Percentiles rank a stretch among this genome's conserved stretches.
Evolutionary conservation across 2,329 filamentous ascomycete genomes (phyloP).

Genomic region (Ophiostoma tasmaniense): DNA sequence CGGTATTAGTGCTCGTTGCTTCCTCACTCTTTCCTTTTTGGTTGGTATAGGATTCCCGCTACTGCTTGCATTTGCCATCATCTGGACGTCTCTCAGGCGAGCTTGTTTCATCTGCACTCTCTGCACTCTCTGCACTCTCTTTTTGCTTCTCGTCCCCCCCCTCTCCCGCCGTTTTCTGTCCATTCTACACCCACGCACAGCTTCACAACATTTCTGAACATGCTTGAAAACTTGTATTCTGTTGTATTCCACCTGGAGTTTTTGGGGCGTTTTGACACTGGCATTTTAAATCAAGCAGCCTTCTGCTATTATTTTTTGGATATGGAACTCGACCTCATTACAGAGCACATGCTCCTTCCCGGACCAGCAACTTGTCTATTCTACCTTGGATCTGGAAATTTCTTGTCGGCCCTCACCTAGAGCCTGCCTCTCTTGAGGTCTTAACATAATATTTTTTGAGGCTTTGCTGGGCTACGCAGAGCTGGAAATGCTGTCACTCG

Average conservation of each 20-base stretch:
- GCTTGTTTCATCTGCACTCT: not conserved
- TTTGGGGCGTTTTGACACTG: slow-evolving; percentile 4
- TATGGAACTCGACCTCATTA: not conserved
- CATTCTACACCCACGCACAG: not conserved
- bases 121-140: not conserved
- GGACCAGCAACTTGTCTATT: not conserved
- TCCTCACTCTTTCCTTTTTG: not conserved
- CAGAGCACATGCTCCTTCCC: not conserved
- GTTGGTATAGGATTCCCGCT: slow-evolving; percentile 3
- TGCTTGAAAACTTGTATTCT: not conserved
- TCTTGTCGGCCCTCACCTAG: not conserved
- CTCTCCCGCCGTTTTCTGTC: not conserved
- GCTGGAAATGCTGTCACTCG: not conserved
- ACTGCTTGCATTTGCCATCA: not conserved
- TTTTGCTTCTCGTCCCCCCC: not conserved
- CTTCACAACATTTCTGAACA: not conserved
- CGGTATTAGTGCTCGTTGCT: not conserved
- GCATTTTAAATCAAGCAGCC: not conserved
- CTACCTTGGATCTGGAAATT: not conserved
- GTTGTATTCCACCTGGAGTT: not conserved
- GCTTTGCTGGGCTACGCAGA: not conserved
- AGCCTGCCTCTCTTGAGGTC: not conserved
- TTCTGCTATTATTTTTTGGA: slow-evolving; percentile 2
- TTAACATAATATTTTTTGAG: not conserved
- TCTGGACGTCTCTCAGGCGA: not conserved